phyloP scores from a whole-genome alignment of 345 rosid species.

The Mangifera indica region DNA sequence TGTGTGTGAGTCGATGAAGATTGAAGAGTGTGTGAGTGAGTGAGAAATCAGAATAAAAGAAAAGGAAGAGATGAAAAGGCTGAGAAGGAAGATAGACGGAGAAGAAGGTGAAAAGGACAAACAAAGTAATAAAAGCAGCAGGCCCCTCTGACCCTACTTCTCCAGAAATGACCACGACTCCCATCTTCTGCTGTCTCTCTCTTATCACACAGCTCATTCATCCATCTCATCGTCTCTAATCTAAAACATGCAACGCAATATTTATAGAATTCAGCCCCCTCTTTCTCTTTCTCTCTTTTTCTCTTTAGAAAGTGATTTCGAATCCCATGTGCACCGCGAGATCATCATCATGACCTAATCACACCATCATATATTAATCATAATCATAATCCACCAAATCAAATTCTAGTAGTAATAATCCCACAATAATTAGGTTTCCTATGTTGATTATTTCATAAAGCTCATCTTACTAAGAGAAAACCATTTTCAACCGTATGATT shows the following conservation, averaged over 20 bases:
- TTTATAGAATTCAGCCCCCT: background rate
- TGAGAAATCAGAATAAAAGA: slow-evolving; percentile 26
- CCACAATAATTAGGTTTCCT: background rate
- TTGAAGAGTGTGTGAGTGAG: slow-evolving; percentile 22
- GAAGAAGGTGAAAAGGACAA: slow-evolving; percentile 42
- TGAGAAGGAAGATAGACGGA: slow-evolving; percentile 16
- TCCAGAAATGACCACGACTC: slow-evolving; percentile 29
- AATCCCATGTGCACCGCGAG: slow-evolving; percentile 12
- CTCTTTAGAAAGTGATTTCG: slow-evolving; percentile 8
- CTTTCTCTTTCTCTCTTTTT: background rate
- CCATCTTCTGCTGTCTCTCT: slow-evolving; percentile 12
- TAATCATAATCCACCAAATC: background rate
- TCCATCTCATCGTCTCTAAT: slow-evolving; percentile 4
- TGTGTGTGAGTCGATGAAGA: background rate
- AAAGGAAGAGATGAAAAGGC: slow-evolving; percentile 34
- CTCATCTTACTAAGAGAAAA: no score
- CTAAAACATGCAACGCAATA: slow-evolving; percentile 21
- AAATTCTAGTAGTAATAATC: background rate
- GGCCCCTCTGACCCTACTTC: slow-evolving; percentile 32
- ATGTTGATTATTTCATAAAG: background rate
- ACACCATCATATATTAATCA: slow-evolving; percentile 20
- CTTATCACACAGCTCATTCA: background rate
- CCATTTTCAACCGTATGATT: background rate
- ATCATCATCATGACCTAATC: slow-evolving; percentile 38
- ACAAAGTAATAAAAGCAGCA: slow-evolving; percentile 41